phyloP scores from a whole-genome alignment of 768 basidiomycete genomes.

The Omphalotus guepiniiformis region DNA sequence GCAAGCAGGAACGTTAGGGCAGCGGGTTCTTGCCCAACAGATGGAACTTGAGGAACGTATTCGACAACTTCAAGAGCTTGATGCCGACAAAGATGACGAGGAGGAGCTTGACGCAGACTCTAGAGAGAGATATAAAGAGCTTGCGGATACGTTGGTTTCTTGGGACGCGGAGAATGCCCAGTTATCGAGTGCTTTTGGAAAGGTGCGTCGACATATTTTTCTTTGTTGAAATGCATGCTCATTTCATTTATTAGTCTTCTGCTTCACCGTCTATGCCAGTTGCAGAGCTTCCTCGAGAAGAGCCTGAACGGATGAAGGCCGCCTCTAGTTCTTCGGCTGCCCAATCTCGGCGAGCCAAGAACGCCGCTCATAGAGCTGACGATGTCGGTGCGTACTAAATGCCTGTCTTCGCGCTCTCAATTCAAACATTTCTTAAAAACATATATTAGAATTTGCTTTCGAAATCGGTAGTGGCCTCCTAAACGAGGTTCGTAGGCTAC shows the following conservation, averaged over 20 bases:
- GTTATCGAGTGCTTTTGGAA: constrained; percentile 66
- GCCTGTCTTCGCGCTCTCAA: constrained; percentile 7
- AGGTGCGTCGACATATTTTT: constrained; percentile 39
- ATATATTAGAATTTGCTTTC: constrained; percentile 83
- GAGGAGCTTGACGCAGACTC: constrained; percentile 63
- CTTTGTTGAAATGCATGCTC: background rate
- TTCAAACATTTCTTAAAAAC: constrained; percentile 16
- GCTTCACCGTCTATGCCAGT: constrained; percentile 36
- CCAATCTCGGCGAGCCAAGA: constrained; percentile 86
- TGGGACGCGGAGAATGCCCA: constrained; percentile 83
- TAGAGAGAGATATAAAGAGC: constrained; percentile 70
- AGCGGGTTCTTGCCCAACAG: constrained; percentile 90
- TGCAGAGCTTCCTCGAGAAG: constrained; percentile 54
- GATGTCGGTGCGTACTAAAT: constrained; percentile 67
- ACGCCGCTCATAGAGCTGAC: constrained; percentile 85
- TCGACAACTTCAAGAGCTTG: constrained; percentile 70
- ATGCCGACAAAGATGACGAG: constrained; percentile 58
- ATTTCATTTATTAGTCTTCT: constrained; percentile 3
- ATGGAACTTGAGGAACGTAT: constrained; percentile 90
- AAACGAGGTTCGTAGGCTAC: constrained; percentile 87
- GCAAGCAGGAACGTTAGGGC: constrained; percentile 88
- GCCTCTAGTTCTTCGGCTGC: constrained; percentile 70
- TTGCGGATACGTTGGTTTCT: constrained; percentile 65
- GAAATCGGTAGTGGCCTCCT: constrained; percentile 94
- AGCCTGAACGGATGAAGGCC: constrained; percentile 57